These are phyloP conservation scores for Camptophora hylomeconis DNA, from an alignment of 2,329 filamentous ascomycete genomes.

Conservation along the genomic window DNA sequence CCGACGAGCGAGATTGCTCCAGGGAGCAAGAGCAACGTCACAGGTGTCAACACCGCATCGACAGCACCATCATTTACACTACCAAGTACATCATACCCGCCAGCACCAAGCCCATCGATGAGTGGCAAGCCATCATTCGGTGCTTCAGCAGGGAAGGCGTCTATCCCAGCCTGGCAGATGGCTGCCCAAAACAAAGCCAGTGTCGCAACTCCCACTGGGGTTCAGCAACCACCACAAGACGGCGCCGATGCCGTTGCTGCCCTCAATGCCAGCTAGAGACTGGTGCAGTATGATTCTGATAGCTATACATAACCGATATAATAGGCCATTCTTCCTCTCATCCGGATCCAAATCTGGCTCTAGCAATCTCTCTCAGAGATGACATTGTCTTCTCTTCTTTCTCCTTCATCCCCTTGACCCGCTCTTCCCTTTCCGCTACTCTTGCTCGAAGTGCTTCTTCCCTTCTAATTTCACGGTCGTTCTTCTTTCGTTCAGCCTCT, in stretches of 20 bases:
- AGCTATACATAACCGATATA: too few species aligned
- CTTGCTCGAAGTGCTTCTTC: constrained; percentile 69
- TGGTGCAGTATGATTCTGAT: too few species aligned
- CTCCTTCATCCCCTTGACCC: constrained; percentile 52
- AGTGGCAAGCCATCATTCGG: constrained; percentile 8
- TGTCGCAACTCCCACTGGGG: constrained; percentile 2
- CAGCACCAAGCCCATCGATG: constrained; percentile 1
- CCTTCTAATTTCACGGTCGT: constrained; percentile 66
- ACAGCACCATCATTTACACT: constrained; percentile 11
- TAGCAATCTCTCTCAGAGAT: constrained; percentile 66
- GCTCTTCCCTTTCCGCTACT: constrained; percentile 68
- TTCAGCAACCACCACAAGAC: constrained; percentile 7
- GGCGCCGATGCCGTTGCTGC: constrained; percentile 17
- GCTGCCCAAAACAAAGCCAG: constrained; percentile 42
- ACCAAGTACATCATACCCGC: constrained; percentile 8
- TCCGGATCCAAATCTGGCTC: constrained; percentile 61
- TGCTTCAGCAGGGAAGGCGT: constrained; percentile 38
- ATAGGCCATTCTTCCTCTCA: too few species aligned
- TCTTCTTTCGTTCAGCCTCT: constrained; percentile 59
- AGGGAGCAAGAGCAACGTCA: constrained; percentile 5
- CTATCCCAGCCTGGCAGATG: constrained; percentile 71
- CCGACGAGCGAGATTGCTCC: constrained; percentile 7
- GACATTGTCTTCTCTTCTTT: constrained; percentile 78
- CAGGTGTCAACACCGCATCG: constrained; percentile 4
- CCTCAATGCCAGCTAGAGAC: constrained; percentile 14